Evolutionary conservation across 768 basidiomycete genomes (phyloP), one percentile per base, ranked within the genome.

Genomic region (Trametes punicea): DNA sequence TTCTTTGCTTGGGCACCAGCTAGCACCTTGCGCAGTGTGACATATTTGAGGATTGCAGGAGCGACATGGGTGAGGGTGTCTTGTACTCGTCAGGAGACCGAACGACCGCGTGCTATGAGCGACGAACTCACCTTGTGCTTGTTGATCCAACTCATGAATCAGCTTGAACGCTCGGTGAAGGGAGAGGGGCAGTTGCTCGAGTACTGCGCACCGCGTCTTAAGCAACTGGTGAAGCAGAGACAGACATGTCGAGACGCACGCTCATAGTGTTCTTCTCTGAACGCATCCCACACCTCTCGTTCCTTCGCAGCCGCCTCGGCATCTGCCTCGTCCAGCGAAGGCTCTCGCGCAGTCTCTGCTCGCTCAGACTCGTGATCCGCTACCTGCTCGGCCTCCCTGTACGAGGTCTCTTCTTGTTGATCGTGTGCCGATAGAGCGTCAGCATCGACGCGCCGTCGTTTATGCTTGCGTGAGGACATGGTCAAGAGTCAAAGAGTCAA

Each of bases 261-360:
- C 79, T 91, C 90, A 67, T 83, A 84, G 62, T 90, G 82, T 57
- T 92, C 87, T 64, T 92, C 90, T 65, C 82, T 81, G 66, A 92
- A 80, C 34, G 82, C 74, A 42, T 88, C 84, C 87, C 88, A 89
- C 33, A 88, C 76, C 29, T 83, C 82, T 56, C 73, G 77, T 62
- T 87, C 86, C 66, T 79, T 83, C 63, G 56, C 49, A 40, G 51
- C 44, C 40, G 38, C 41, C 56, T 62, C 62, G 9, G 64, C 61
- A 26, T 80, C 76, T 21, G 62, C 65, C 45, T 66, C 67, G 53
- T 65, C 65, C 4, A 57, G 31, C 27, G 55, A 39, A 41, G 58
- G 49, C 52, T 63, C 41, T n/a, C n/a, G n/a, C n/a, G n/a, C 59
- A 9, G 8, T 40, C 15, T 54, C 52, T 6, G n/a, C 33, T 13